Percentiles rank a stretch among this genome's conserved stretches.
Conservation (phyloP, 768 basidiomycete species). For the Rhodotorula diobovata region DNA sequence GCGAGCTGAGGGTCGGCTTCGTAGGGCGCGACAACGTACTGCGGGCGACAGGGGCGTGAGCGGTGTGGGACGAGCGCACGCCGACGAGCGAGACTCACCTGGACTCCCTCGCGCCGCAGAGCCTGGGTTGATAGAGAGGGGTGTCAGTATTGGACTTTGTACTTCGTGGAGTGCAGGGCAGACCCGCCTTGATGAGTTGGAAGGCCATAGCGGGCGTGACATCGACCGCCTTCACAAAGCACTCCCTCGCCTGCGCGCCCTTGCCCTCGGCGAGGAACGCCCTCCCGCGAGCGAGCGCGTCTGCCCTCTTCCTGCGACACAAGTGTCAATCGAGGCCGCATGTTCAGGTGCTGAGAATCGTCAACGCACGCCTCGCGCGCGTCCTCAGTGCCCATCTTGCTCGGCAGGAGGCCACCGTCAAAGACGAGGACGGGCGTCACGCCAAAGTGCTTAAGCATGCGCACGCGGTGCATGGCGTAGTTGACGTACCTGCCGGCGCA, state of each 20-base stretch:
- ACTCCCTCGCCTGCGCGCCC: slow-evolving; percentile 74
- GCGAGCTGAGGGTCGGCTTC: slow-evolving; percentile 97
- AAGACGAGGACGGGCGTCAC: slow-evolving; percentile 90
- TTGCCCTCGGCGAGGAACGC: slow-evolving; percentile 71
- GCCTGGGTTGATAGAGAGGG: slow-evolving; percentile 56
- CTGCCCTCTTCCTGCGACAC: slow-evolving; percentile 58
- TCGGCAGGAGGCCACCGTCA: slow-evolving; percentile 90
- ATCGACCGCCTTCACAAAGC: slow-evolving; percentile 84
- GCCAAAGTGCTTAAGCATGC: slow-evolving; percentile 74
- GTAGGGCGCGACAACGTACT: slow-evolving; percentile 92
- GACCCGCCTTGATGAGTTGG: slow-evolving; percentile 84
- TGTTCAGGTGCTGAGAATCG: background rate
- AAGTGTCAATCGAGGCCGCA: background rate
- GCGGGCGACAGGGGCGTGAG: background rate
- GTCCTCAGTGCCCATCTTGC: slow-evolving; percentile 83
- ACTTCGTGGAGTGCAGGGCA: background rate
- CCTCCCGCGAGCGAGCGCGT: slow-evolving; percentile 69
- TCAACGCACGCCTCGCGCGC: slow-evolving; percentile 59
- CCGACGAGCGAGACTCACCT: slow-evolving; percentile 1
- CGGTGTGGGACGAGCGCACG: accelerated
- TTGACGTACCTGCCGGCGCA: slow-evolving; percentile 71
- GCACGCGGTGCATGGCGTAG: slow-evolving; percentile 88
- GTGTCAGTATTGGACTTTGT: background rate
- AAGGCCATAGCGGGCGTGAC: slow-evolving; percentile 96
- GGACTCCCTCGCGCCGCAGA: slow-evolving; percentile 69